Base-by-base conservation (phyloP, 345 rosid species). In the Turnera subulata region DNA sequence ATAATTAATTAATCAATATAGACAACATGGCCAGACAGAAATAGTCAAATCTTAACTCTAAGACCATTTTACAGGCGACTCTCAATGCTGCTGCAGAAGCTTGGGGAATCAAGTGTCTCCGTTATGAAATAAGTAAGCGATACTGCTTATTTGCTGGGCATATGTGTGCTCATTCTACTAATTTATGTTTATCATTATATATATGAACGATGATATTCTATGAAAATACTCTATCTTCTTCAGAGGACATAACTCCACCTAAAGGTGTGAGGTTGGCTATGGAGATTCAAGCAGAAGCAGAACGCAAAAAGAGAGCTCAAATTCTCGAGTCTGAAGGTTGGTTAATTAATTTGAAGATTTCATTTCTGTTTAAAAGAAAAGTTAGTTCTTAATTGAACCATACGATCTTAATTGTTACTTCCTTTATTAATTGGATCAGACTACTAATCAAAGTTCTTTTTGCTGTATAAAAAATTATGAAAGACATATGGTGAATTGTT, bases 251-350 rank as follows among this genome's bases (percentile, higher is more conserved):
- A 76, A 78, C 86, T 77, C 97, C 97, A 17, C 99, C 97, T 53
- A 74, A 78, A 43, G 96, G 96, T 63, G 89, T 94, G 72, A 80
- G 83, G 70, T 79, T 62, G 60, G 99, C 99, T 65, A 94, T 94
- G 99, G 99, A 90, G 77, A 85, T 88, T 96, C 99, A 94, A 68
- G 97, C 96, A 66, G 99, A 94, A 79, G 99, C 97, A 53, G 97
- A 94, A 61, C 95, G 93, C 64, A 94, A 76, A 70, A 88, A 75
- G 78, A 81, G 97, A 76, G 95, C 97, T 62, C 95, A 82, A 75
- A 76, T 94, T 70, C 89, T 90, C 46, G 91, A 94, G 56, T 87
- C 99, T 58, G 97, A 90, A 86, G 84, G 81, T 78, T 49, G 35
- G 52, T 53, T 23, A 15, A 42, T 21, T 48, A 37, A 37, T n/a